These are phyloP conservation scores for Salvia hispanica DNA, from an alignment of 257 asterid species.

Conservation along the genomic window DNA sequence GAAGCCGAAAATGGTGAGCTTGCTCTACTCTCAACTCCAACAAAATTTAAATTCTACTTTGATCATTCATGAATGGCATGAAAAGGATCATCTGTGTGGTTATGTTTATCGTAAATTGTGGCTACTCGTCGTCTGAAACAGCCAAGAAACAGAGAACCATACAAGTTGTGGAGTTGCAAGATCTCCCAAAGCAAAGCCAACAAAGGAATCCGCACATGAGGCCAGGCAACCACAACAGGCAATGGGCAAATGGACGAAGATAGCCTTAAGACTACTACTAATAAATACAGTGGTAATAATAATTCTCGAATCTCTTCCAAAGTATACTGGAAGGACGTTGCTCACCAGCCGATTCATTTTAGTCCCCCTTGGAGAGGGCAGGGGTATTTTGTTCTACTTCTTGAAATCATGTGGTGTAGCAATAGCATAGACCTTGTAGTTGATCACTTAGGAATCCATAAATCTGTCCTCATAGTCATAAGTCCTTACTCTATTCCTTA, in stretches of 20 bases:
- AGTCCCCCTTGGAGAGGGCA: background rate
- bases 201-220: conserved; percentile 57
- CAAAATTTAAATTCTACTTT: background rate
- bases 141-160: conserved; percentile 84
- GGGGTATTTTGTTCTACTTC: conserved; percentile 19
- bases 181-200: conserved; percentile 69
- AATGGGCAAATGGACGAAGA: conserved; percentile 57
- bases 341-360: conserved; percentile 20
- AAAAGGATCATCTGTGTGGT: conserved; percentile 7
- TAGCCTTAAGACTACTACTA: conserved; percentile 34
- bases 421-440: conserved; percentile 33
- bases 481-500: conserved; percentile 21
- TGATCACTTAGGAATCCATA: conserved; percentile 27
- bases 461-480: conserved; percentile 22
- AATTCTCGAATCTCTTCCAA: conserved; percentile 23
- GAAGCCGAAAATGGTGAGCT: conserved; percentile 88
- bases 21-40: background rate
- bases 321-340: conserved; percentile 4
- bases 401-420: conserved; percentile 28
- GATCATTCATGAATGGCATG: background rate
- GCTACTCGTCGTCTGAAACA: conserved; percentile 30
- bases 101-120: background rate
- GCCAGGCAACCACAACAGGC: conserved; percentile 63
- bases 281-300: conserved; percentile 27
- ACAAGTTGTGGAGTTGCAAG: conserved; percentile 81